Conservation (phyloP, 192 early-diverging fungal species). For the Rhizophagus sp. region DNA sequence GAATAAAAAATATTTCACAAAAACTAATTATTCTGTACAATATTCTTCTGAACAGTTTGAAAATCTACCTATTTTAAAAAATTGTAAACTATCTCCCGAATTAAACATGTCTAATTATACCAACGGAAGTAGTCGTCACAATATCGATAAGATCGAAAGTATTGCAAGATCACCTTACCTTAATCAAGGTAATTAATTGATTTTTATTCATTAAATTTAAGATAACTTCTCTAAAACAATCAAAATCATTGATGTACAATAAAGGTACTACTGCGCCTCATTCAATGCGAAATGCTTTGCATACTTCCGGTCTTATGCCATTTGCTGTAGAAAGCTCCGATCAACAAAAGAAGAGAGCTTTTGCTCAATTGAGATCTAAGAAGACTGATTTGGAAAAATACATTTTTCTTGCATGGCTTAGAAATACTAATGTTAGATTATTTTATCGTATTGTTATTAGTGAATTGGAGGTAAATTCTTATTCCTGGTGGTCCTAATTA, state of each 20-base stretch:
- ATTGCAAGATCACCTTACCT: conserved; percentile 11
- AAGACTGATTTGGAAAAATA: conserved; percentile 78
- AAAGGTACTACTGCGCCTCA: conserved; percentile 69
- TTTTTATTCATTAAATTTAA: not conserved
- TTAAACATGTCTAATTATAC: not conserved
- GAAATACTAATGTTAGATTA: conserved; percentile 75
- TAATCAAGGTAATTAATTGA: conserved; percentile 11
- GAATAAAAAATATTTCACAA: not conserved
- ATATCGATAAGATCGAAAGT: not conserved
- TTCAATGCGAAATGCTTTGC: conserved; percentile 54
- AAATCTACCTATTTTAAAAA: not conserved
- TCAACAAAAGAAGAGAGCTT: conserved; percentile 73
- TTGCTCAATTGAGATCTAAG: conserved; percentile 70
- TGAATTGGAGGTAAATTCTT: conserved; percentile 64
- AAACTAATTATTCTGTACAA: not conserved
- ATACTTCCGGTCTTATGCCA: conserved; percentile 73
- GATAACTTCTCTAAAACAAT: conserved; percentile 49
- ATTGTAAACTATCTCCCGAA: not conserved
- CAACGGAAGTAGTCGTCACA: not conserved
- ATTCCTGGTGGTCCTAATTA: not conserved
- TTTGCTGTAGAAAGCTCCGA: conserved; percentile 72
- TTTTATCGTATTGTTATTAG: conserved; percentile 82
- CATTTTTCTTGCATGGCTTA: conserved; percentile 81
- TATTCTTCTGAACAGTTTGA: not conserved
- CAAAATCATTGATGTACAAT: conserved; percentile 58